These are phyloP conservation scores for Lentinula raphanica DNA, from an alignment of 768 basidiomycete species.

Conservation along the genomic window DNA sequence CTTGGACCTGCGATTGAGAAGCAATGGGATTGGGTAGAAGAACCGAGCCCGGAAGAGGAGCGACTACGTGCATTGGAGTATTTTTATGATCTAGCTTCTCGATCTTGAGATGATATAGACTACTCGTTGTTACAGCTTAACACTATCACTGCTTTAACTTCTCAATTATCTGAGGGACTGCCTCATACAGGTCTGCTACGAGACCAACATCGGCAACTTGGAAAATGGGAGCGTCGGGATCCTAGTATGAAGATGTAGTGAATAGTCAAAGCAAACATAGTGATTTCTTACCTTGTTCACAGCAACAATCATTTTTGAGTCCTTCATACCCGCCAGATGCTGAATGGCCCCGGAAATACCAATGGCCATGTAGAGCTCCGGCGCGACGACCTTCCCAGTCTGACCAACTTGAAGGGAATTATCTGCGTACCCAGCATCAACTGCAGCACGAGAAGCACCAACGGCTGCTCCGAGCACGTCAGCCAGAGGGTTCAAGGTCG, in stretches of 20 bases:
- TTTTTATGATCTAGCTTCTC: not conserved
- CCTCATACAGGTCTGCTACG: constrained; percentile 90
- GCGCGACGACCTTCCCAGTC: constrained; percentile 97
- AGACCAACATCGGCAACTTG: constrained; percentile 96
- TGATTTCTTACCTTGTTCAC: constrained; percentile 77
- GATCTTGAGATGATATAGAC: not conserved
- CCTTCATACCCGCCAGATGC: constrained; percentile 99
- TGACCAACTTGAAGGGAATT: constrained; percentile 99
- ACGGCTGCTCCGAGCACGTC: constrained; percentile 93
- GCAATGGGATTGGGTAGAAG: constrained; percentile 39
- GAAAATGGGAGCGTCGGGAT: constrained; percentile 97
- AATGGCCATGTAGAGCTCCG: constrained; percentile 91
- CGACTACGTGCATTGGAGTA: constrained; percentile 14
- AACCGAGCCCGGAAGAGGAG: constrained; percentile 29
- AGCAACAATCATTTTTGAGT: constrained; percentile 96
- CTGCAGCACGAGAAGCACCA: constrained; percentile 96
- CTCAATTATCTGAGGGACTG: constrained; percentile 84
- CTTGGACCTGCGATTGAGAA: constrained; percentile 35
- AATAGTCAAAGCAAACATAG: not conserved
- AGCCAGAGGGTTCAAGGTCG: constrained; percentile 84
- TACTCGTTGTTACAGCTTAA: not conserved
- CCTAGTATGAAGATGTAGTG: constrained; percentile 39
- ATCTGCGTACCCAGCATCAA: constrained; percentile 97
- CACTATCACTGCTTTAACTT: constrained; percentile 60
- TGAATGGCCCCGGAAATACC: constrained; percentile 99